Conservation (phyloP, 495 filamentous ascomycete genomes). For the Penicillium antarcticum region DNA sequence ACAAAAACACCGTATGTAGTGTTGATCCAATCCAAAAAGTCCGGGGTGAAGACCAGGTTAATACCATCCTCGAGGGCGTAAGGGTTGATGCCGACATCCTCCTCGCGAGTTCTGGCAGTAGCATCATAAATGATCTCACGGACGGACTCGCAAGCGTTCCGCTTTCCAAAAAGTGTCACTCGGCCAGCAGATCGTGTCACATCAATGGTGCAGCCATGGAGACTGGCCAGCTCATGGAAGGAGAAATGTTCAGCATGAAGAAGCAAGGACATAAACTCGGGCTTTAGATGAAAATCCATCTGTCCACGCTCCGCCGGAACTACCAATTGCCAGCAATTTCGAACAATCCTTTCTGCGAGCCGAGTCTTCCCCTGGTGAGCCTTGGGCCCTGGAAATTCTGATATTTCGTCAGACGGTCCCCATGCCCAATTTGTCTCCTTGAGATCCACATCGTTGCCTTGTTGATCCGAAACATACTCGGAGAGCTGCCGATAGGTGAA, state of each 20-base stretch:
- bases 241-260: constrained; percentile 34
- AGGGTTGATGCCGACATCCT: constrained; percentile 22
- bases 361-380: constrained; percentile 28
- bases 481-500: constrained; percentile 36
- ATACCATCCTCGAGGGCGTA: constrained; percentile 1
- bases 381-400: constrained; percentile 10
- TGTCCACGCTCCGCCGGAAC: constrained; percentile 37
- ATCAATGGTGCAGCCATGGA: constrained; percentile 42
- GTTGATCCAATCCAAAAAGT: constrained; percentile 35
- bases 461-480: constrained; percentile 21
- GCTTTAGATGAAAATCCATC: constrained; percentile 35
- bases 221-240: constrained; percentile 39
- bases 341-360: constrained; percentile 37
- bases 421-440: constrained; percentile 9
- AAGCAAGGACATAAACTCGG: constrained; percentile 24
- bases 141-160: constrained; percentile 34
- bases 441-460: background rate
- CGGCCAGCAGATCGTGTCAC: constrained; percentile 30
- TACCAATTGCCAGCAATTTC: constrained; percentile 43
- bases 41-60: constrained; percentile 10
- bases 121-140: constrained; percentile 39
- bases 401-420: constrained; percentile 19
- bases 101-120: constrained; percentile 30
- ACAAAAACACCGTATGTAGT: constrained; percentile 28
- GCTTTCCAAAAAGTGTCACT: constrained; percentile 40